Percentiles rank a stretch among this genome's conserved stretches.
Conservation (phyloP, 257 asterid genomes). For the Ballota nigra region DNA sequence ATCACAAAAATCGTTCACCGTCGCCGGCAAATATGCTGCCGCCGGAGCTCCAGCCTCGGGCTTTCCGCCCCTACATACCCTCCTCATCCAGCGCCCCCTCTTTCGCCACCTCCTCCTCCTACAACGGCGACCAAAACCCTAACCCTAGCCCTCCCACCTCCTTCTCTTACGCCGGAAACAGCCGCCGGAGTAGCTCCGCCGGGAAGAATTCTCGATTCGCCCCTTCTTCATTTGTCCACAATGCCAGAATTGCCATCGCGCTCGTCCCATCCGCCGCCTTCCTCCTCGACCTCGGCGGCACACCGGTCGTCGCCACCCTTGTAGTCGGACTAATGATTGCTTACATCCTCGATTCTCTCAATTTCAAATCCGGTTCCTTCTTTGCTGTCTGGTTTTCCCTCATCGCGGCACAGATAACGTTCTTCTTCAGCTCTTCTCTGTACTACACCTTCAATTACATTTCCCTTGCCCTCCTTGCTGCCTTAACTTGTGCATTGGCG, state of each 20-base stretch:
- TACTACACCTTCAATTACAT: slow-evolving; percentile 52
- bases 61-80: slow-evolving; percentile 79
- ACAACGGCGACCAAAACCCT: slow-evolving; percentile 59
- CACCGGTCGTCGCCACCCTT: slow-evolving; percentile 81
- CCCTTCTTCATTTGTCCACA: slow-evolving; percentile 68
- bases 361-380: slow-evolving; percentile 85
- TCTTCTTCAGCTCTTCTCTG: slow-evolving; percentile 75
- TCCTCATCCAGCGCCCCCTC: slow-evolving; percentile 75
- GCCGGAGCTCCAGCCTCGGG: slow-evolving; percentile 94
- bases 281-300: slow-evolving; percentile 95
- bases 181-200: slow-evolving; percentile 42
- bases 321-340: slow-evolving; percentile 80
- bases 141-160: slow-evolving; percentile 56
- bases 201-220: slow-evolving; percentile 59
- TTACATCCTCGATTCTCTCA: slow-evolving; percentile 85
- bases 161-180: slow-evolving; percentile 27
- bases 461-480: slow-evolving; percentile 56
- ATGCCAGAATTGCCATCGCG: slow-evolving; percentile 77
- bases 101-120: slow-evolving; percentile 53
- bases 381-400: slow-evolving; percentile 89
- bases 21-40: slow-evolving; percentile 67
- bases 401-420: slow-evolving; percentile 71
- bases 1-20: slow-evolving; percentile 29
- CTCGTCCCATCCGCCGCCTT: slow-evolving; percentile 79
- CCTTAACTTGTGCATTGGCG: slow-evolving; percentile 64